A percentile compares a stretch with the other conserved stretches of the same genome.
These are phyloP conservation scores for Lumnitzera racemosa DNA, from an alignment of 345 rosid species.

Conservation along the genomic window DNA sequence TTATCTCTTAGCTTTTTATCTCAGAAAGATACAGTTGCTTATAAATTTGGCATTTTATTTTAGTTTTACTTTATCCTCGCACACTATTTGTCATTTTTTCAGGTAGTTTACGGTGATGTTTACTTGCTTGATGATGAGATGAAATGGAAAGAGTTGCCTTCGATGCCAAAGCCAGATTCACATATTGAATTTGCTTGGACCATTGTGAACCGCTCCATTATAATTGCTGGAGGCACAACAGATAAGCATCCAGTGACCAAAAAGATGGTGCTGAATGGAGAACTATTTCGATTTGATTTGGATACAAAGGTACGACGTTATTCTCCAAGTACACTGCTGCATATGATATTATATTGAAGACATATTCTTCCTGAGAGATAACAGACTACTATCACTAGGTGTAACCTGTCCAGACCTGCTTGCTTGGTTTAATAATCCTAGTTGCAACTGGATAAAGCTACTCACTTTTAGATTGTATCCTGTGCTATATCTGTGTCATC, in stretches of 20 bases:
- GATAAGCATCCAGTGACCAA: constrained; percentile 91
- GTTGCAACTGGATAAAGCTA: too few relatives aligned
- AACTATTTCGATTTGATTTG: constrained; percentile 75
- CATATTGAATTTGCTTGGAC: constrained; percentile 97
- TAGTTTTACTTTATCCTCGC: too few relatives aligned
- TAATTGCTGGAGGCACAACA: constrained; percentile 90
- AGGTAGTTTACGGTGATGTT: constrained; percentile 86
- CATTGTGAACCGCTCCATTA: constrained; percentile 73
- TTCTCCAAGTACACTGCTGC: too few relatives aligned
- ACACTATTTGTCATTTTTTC: constrained; percentile 12
- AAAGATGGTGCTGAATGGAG: constrained; percentile 85
- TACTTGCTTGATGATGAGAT: constrained; percentile 84
- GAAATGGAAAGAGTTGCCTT: constrained; percentile 78
- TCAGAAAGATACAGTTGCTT: neutral
- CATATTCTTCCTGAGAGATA: too few relatives aligned
- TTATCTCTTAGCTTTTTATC: neutral
- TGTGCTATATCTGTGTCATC: too few relatives aligned
- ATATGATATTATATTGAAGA: neutral
- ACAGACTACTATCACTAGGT: too few relatives aligned
- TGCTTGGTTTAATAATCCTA: too few relatives aligned
- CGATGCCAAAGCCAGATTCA: constrained; percentile 90
- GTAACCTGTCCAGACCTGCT: too few relatives aligned
- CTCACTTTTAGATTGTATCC: too few relatives aligned
- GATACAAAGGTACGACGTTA: constrained; percentile 47
- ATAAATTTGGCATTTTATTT: too few relatives aligned